These are phyloP conservation scores for Penicillium sp. DNA, from an alignment of 2,329 filamentous ascomycete species.

Conservation along the genomic window DNA sequence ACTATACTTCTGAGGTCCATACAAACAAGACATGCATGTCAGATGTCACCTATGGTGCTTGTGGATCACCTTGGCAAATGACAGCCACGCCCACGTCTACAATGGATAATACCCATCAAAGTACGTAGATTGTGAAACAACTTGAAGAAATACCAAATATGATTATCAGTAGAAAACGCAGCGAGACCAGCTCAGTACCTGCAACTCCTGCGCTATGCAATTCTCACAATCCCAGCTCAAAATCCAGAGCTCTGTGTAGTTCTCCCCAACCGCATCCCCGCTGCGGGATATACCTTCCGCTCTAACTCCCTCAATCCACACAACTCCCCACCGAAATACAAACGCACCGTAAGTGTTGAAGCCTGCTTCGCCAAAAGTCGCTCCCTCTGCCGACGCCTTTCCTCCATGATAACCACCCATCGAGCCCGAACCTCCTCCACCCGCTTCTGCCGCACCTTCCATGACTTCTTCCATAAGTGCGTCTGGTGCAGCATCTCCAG, in stretches of 20 bases:
- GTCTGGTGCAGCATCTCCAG: conserved; percentile 14
- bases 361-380: conserved; percentile 5
- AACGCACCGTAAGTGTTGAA: conserved; percentile 9
- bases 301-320: conserved; percentile 13
- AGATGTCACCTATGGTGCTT: not conserved
- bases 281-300: conserved; percentile 2
- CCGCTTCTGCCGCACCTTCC: conserved; percentile 4
- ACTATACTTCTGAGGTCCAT: not conserved
- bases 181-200: not conserved
- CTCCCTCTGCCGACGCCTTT: conserved; percentile 17
- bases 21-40: not conserved
- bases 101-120: too few relatives aligned
- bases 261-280: conserved; percentile 1
- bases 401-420: conserved; percentile 20
- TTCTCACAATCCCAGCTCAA: not conserved
- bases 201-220: not conserved
- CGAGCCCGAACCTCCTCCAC: conserved; percentile 6
- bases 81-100: not conserved
- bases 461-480: conserved; percentile 11
- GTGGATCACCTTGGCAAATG: too few relatives aligned
- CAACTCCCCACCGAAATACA: conserved; percentile 19
- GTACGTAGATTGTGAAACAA: too few relatives aligned
- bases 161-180: not conserved
- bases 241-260: conserved; percentile 8
- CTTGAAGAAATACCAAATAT: too few relatives aligned